Percentiles rank a stretch among this genome's conserved stretches.
Evolutionary conservation across 1,284 basidiomycete genomes (phyloP).

Genomic region (Paramarasmius palmivorus): DNA sequence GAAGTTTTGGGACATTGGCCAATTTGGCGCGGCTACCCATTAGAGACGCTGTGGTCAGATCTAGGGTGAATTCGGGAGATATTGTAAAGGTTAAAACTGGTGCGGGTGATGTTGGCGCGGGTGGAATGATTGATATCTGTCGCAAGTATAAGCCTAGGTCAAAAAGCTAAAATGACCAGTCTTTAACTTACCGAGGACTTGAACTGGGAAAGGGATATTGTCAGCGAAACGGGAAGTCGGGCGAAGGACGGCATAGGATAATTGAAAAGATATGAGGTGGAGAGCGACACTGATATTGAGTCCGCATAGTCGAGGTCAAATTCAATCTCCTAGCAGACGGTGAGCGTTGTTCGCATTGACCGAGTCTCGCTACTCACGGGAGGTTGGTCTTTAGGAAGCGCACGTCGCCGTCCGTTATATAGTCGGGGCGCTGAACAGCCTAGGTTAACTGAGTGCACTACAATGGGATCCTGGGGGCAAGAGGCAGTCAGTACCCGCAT

Average conservation of each 20-base stretch:
- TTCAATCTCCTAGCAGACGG: constrained; percentile 47
- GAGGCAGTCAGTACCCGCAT: constrained; percentile 6
- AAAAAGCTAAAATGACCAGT: constrained; percentile 3
- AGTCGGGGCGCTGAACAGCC: constrained; percentile 70
- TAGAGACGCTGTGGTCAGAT: constrained; percentile 73
- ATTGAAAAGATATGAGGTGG: constrained; percentile 81
- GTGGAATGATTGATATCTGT: constrained; percentile 53
- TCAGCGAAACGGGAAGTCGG: constrained; percentile 76
- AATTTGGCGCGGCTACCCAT: constrained; percentile 84
- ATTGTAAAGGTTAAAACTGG: constrained; percentile 62
- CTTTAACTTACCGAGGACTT: constrained; percentile 56
- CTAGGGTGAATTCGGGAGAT: constrained; percentile 65
- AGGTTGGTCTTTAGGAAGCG: constrained; percentile 12
- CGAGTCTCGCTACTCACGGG: neutral
- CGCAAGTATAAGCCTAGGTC: constrained; percentile 3
- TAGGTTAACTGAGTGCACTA: constrained; percentile 72
- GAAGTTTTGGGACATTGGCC: constrained; percentile 81
- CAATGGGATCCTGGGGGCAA: constrained; percentile 63
- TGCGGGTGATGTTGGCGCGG: constrained; percentile 45
- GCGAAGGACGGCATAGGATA: constrained; percentile 80
- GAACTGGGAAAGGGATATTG: constrained; percentile 76
- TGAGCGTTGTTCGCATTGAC: neutral
- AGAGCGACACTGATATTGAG: constrained; percentile 71
- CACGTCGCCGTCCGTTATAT: constrained; percentile 52
- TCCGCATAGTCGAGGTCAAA: constrained; percentile 73